Evolutionary conservation across 129 eudicot species (phyloP), one percentile per base, ranked within the genome.

Genomic region (Saposhnikovia divaricata): DNA sequence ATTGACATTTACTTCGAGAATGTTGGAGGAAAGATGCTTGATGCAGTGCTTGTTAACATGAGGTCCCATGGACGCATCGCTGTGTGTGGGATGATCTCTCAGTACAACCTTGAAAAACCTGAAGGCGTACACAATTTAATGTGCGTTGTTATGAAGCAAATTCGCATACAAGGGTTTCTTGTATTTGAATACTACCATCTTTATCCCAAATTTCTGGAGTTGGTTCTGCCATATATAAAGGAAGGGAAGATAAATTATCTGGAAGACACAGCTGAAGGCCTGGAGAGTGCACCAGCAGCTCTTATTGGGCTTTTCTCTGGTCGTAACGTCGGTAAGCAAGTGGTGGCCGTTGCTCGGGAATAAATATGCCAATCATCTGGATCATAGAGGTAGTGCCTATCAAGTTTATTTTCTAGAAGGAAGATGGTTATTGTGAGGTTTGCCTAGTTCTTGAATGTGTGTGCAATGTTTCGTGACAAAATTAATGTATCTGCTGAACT

Each of bases 21-120:
- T 8, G 91, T 89, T 77, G 93, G 93, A 1, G 93, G 93, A 47
- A 89, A 87, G 81, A 87, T 85, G 90, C 89, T 89, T 1, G 89
- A 89, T 78, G 89, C 80, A 19, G 93, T 87, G 18, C 82, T 89
- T 43, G 74, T 46, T 53, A 89, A 87, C 86, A 89, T 89, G 93
- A 83, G 83, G 39, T 7, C 78, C 25, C 82, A 81, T 71, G 91
- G 89, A 13, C 89, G 93, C 66, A 85, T 89, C 57, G 82, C 88
- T 23, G 86, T 78, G 13, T 89, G 93, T 80, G 91, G 93, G 70
- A 85, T 89, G 91, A 85, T 89, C 55, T 89, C 91, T 2, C 93
- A 89, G 76, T 87, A 87, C 71, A 89, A 87, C 81, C 87, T 87
- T 21, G 80, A 83, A n/a, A 47, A 79, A 1, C 34, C 34, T 31